These are phyloP conservation scores for Penicillium corylophilum DNA, from an alignment of 2,329 filamentous ascomycete genomes.

Conservation along the genomic window DNA sequence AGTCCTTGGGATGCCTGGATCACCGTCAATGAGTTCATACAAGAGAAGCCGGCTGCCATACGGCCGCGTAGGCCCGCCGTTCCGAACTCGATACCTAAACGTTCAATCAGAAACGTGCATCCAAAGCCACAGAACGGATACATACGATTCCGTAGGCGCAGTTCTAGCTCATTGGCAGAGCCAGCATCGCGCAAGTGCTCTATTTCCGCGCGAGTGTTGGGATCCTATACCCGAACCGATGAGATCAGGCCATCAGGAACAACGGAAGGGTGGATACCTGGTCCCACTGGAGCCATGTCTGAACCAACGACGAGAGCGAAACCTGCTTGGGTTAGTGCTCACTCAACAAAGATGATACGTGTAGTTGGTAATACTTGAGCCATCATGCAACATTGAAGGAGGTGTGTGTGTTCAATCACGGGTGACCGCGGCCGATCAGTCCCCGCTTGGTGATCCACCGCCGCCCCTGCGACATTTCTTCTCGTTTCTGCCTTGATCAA, in stretches of 20 bases:
- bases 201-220: constrained; percentile 55
- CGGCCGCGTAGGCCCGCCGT: constrained; percentile 62
- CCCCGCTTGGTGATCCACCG: constrained; percentile 23
- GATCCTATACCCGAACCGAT: constrained; percentile 40
- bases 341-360: neutral
- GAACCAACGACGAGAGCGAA: constrained; percentile 43
- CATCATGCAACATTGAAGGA: constrained; percentile 21
- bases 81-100: constrained; percentile 58
- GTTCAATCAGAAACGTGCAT: constrained; percentile 6
- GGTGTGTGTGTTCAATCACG: constrained; percentile 6
- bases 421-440: constrained; percentile 18
- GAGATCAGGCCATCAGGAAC: constrained; percentile 17
- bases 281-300: constrained; percentile 61
- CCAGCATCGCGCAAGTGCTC: constrained; percentile 49
- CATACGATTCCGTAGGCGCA: constrained; percentile 52
- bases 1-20: constrained; percentile 66
- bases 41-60: constrained; percentile 65
- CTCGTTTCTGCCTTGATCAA: constrained; percentile 5
- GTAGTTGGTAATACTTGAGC: constrained; percentile 17
- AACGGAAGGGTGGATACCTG: constrained; percentile 32
- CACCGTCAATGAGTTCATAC: constrained; percentile 59
- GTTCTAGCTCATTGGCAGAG: constrained; percentile 51
- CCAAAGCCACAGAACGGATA: neutral
- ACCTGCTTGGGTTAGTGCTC: constrained; percentile 26
- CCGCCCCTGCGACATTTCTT: constrained; percentile 15